A percentile compares a stretch with the other conserved stretches of the same genome.
Conservation (phyloP, 371 early-diverging fungal species). For the Encephalitozoon intestinalis region DNA sequence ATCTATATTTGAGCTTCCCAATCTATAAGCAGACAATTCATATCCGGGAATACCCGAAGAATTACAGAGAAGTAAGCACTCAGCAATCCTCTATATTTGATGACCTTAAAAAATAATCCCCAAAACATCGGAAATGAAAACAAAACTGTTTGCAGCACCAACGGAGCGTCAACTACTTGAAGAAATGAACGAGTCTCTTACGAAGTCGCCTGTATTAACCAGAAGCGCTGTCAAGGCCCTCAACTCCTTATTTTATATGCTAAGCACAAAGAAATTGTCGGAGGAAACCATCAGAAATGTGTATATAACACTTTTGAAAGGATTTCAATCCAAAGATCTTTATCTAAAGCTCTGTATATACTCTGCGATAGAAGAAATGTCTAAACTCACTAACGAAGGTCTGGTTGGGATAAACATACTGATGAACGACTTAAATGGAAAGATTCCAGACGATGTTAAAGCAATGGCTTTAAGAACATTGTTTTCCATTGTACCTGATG, state of each 20-base stretch:
- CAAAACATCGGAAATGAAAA: neutral
- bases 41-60: neutral
- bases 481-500: conserved; percentile 50
- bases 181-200: conserved; percentile 5
- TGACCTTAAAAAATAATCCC: neutral
- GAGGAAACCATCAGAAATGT: conserved; percentile 43
- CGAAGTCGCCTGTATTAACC: conserved; percentile 29
- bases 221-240: conserved; percentile 49
- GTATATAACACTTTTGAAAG: conserved; percentile 49
- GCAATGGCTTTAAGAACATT: conserved; percentile 42
- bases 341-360: conserved; percentile 52
- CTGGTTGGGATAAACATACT: conserved; percentile 56
- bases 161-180: conserved; percentile 1
- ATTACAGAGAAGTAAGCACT: neutral
- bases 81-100: neutral
- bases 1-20: neutral
- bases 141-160: neutral
- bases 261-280: conserved; percentile 11
- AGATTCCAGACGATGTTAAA: conserved; percentile 29
- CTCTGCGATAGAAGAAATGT: conserved; percentile 28
- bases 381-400: conserved; percentile 35
- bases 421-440: conserved; percentile 40
- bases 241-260: conserved; percentile 45
- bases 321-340: conserved; percentile 49
- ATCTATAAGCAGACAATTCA: neutral